These are phyloP conservation scores for Solanum bukasovii DNA, from an alignment of 257 asterid species.

Conservation along the genomic window DNA sequence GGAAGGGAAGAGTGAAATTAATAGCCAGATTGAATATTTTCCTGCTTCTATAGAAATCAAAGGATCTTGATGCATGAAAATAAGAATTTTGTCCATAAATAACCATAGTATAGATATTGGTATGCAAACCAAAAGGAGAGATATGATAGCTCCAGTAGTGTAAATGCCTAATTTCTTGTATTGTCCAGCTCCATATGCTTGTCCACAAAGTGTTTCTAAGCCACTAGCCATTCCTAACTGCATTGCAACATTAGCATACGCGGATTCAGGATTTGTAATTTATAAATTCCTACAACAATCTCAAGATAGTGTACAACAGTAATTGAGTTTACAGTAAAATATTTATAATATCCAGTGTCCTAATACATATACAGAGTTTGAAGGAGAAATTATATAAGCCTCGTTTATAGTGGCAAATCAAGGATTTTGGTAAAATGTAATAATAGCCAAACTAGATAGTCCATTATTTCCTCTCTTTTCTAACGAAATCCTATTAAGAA, in stretches of 20 bases:
- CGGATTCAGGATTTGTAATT: not conserved
- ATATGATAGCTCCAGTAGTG: not conserved
- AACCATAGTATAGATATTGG: slow-evolving; percentile 10
- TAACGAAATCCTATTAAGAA: accelerated
- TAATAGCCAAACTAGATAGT: not conserved
- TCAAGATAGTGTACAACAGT: not conserved
- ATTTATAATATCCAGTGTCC: not conserved
- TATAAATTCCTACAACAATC: not conserved
- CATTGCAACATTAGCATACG: not conserved
- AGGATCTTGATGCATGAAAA: slow-evolving; percentile 10
- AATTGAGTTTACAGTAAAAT: not conserved
- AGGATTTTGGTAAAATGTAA: not conserved
- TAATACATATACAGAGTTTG: not conserved
- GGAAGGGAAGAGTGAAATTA: not conserved
- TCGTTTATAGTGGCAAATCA: not conserved
- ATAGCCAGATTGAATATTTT: not conserved
- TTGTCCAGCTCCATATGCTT: slow-evolving; percentile 13
- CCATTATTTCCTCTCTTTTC: not conserved
- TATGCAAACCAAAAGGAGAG: slow-evolving; percentile 6
- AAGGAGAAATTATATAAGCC: no score
- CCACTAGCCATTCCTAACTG: slow-evolving; percentile 15
- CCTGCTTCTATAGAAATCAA: slow-evolving; percentile 7
- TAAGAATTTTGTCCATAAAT: not conserved
- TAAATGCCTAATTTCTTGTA: slow-evolving; percentile 4
- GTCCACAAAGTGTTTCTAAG: slow-evolving; percentile 14